Evolutionary conservation across 1,139 yeast species (phyloP).

Genomic region (Saccharomycopsis phalli): DNA sequence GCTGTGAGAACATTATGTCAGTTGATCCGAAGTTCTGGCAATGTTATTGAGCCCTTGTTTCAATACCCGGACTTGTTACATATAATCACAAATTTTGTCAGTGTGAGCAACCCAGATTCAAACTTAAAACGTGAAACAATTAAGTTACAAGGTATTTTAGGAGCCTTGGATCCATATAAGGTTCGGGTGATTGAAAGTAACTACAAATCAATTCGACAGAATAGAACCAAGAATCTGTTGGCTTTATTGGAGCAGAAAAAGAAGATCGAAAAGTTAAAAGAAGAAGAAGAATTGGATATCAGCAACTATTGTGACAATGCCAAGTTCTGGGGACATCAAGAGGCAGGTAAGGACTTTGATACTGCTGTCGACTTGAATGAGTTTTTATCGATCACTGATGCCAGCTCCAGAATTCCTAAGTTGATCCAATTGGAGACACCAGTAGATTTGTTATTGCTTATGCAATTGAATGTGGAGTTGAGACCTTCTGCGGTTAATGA

Average conservation of each 20-base stretch:
- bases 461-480: slow-evolving; percentile 37
- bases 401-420: slow-evolving; percentile 24
- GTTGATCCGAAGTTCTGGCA: slow-evolving; percentile 82
- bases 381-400: slow-evolving; percentile 48
- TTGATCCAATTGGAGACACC: slow-evolving; percentile 67
- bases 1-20: slow-evolving; percentile 86
- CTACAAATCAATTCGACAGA: slow-evolving; percentile 33
- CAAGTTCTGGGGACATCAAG: slow-evolving; percentile 18
- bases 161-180: slow-evolving; percentile 94
- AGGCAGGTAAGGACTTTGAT: slow-evolving; percentile 16
- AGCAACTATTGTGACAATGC: slow-evolving; percentile 17
- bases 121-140: slow-evolving; percentile 58
- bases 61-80: slow-evolving; percentile 88
- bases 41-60: slow-evolving; percentile 85
- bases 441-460: slow-evolving; percentile 77
- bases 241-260: neutral
- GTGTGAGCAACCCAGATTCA: slow-evolving; percentile 13
- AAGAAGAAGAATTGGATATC: slow-evolving; percentile 2
- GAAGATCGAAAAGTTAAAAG: slow-evolving; percentile 22
- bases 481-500: slow-evolving; percentile 52
- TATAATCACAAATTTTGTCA: slow-evolving; percentile 58
- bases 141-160: slow-evolving; percentile 58
- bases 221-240: neutral
- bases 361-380: slow-evolving; percentile 17
- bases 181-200: slow-evolving; percentile 84